Evolutionary conservation across 768 basidiomycete species (phyloP).

Genomic region (Termitomyces sp.): DNA sequence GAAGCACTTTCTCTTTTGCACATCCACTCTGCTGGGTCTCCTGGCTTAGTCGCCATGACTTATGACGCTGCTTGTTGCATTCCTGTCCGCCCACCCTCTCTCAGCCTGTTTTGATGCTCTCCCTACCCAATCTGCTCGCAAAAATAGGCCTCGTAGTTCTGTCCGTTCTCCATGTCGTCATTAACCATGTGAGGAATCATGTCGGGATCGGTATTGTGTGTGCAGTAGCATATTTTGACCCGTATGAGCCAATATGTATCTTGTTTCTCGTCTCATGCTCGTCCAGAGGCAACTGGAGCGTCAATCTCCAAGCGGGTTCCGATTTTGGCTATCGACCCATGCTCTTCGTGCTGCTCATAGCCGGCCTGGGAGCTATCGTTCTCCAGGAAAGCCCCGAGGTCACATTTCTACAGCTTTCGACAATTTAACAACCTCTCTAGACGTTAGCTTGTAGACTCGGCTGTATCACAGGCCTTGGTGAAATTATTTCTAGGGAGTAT

Average conservation of each 20-base stretch:
- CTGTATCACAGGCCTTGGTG: constrained; percentile 62
- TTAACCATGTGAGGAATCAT: constrained; percentile 35
- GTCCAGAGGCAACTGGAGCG: constrained; percentile 70
- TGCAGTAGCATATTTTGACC: constrained; percentile 72
- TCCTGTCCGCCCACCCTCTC: constrained; percentile 8
- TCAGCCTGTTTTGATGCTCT: not conserved
- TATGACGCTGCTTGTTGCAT: constrained; percentile 19
- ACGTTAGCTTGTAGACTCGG: constrained; percentile 68
- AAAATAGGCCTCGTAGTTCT: not conserved
- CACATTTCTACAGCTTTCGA: not conserved
- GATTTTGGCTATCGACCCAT: constrained; percentile 69
- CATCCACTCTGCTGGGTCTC: constrained; percentile 19
- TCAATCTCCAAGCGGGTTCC: constrained; percentile 77
- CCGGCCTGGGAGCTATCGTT: constrained; percentile 65
- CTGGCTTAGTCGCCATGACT: constrained; percentile 25
- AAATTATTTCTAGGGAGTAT: not conserved
- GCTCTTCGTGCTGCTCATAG: constrained; percentile 58
- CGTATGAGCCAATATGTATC: constrained; percentile 36
- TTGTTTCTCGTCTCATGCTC: not conserved
- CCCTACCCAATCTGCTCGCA: not conserved
- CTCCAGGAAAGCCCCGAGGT: constrained; percentile 43
- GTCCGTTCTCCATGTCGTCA: not conserved
- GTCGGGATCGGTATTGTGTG: constrained; percentile 69
- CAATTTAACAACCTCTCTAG: constrained; percentile 24
- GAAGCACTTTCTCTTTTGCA: constrained; percentile 9